Evolutionary conservation across 331 rosid species (phyloP).

Genomic region (Malus hybrid): DNA sequence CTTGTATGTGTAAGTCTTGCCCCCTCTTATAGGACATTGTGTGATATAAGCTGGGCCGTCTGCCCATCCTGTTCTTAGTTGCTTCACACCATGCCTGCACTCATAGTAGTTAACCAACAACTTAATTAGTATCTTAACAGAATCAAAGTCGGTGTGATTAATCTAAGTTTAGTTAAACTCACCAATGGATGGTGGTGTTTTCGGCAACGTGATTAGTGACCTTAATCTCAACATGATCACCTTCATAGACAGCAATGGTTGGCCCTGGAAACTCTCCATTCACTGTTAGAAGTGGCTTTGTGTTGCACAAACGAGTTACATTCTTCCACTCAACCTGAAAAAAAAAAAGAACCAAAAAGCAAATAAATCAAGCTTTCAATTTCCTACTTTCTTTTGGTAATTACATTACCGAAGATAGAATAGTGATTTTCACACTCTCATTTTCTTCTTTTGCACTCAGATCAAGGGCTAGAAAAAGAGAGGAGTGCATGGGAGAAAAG

Average conservation of each 20-base stretch:
- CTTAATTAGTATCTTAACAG: not conserved
- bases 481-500: not conserved
- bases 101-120: not conserved
- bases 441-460: not conserved
- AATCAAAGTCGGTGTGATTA: not conserved
- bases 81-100: constrained; percentile 63
- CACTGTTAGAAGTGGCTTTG: constrained; percentile 53
- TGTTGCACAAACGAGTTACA: constrained; percentile 45
- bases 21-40: constrained; percentile 44
- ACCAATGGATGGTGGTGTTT: constrained; percentile 63
- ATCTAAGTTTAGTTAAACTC: constrained; percentile 1
- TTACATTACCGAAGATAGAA: not conserved
- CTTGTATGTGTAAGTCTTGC: constrained; percentile 50
- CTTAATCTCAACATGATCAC: constrained; percentile 51
- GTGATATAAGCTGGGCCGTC: constrained; percentile 34
- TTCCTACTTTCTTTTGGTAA: not conserved
- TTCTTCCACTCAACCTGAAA: constrained; percentile 56
- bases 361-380: not conserved
- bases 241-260: constrained; percentile 58
- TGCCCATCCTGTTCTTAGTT: constrained; percentile 72
- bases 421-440: no score
- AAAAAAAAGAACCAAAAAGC: not conserved
- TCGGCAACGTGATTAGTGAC: constrained; percentile 42
- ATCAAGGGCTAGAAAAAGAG: not conserved
- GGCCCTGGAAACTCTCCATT: constrained; percentile 67